Evolutionary conservation across 768 basidiomycete genomes (phyloP), one percentile per base, ranked within the genome.

Genomic region (Pleurotus platypus): DNA sequence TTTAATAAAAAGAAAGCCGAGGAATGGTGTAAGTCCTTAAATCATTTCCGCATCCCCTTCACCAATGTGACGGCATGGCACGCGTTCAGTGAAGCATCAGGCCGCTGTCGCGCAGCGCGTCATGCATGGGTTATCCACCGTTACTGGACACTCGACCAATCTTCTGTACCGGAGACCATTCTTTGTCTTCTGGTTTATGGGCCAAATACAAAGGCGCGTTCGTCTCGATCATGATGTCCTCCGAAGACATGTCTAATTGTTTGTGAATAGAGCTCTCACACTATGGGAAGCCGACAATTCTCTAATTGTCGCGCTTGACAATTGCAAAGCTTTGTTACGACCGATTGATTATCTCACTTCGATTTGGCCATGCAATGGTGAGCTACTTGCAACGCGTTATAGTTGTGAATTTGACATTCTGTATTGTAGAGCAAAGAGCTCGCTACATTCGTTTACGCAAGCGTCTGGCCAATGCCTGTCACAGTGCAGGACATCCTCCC

Each of bases 161-260:
- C 66, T 76, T 30, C 68, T 90, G 20, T 72, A 81, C 2, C 73
- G 79, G 13, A 72, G 87, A 56, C 88, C 88, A 8, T 86, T 86
- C 65, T 86, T 83, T 65, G 75, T 83, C 20, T 87, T 87, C 66
- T 89, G 86, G 87, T 88, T 90, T 64, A 86, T 87, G 85, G 78
- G 78, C 18, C 86, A 89, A 68, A 79, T 89, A 54, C 76, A 73
- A 64, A 78, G 83, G 84, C 81, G 57, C 24, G 54, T 53, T 68
- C 67, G 0, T 3, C 30, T 35, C 8, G 4, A 9, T 11, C 11
- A 11, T 11, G 55, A 46, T 49, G 18, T 46, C 30, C 20, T 46
- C 30, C 20, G 48, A 43, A 43, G 12, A 16, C 51, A 53, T 57
- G 61, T 56, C 54, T 39, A 13, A 24, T 16, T 59, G 42, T 57